A percentile compares a stretch with the other conserved stretches of the same genome.
phyloP scores from a whole-genome alignment of 2,329 filamentous ascomycete genomes.

The Fusarium pseudonygamai region DNA sequence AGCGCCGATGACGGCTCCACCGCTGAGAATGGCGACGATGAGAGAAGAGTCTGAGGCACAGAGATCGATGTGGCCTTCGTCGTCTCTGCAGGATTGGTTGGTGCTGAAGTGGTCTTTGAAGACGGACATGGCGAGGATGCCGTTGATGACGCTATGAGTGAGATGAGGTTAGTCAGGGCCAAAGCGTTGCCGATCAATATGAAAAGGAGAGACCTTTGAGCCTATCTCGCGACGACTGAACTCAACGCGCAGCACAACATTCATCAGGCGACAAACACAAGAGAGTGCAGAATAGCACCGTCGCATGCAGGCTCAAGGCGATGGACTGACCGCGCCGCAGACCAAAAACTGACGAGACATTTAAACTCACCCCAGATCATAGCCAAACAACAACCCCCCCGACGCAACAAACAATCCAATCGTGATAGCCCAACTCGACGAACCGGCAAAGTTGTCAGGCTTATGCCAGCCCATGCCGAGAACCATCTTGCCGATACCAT shows the following conservation, averaged over 20 bases:
- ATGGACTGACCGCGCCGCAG: background rate
- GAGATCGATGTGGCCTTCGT: conserved; percentile 52
- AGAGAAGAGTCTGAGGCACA: conserved; percentile 71
- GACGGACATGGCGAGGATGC: conserved; percentile 76
- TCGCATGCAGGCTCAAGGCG: background rate
- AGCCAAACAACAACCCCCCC: conserved; percentile 74
- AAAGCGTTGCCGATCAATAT: background rate
- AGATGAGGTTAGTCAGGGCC: conserved; percentile 33
- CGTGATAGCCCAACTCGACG: conserved; percentile 76
- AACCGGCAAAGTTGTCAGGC: conserved; percentile 78
- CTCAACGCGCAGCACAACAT: background rate
- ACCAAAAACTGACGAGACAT: conserved; percentile 9
- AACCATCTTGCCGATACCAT: conserved; percentile 59
- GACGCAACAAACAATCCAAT: conserved; percentile 76
- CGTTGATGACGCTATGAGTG: conserved; percentile 64
- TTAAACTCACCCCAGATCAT: conserved; percentile 68
- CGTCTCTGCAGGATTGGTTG: conserved; percentile 57
- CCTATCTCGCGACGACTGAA: background rate
- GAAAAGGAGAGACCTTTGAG: background rate
- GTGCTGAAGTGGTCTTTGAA: conserved; percentile 72
- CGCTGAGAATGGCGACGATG: conserved; percentile 84
- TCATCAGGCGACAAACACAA: background rate
- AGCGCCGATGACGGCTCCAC: conserved; percentile 79
- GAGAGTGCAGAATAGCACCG: background rate
- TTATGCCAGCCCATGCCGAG: conserved; percentile 76